Conservation (phyloP, 2,329 filamentous ascomycete genomes). For the Neonectria punicea region DNA sequence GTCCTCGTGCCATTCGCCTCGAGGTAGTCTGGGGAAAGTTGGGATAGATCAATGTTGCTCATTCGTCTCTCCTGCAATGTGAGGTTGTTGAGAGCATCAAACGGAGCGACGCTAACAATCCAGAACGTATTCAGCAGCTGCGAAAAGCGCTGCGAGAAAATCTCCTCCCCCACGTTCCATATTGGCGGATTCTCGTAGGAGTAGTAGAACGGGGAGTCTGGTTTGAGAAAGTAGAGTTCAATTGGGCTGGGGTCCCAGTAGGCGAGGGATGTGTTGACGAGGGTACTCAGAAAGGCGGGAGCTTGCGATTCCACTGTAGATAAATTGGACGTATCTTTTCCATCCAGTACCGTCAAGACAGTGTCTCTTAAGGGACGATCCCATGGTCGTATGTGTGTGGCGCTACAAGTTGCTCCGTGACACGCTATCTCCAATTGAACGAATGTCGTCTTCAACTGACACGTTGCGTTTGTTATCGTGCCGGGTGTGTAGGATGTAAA, state of each 20-base stretch:
- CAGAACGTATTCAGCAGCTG: constrained; percentile 17
- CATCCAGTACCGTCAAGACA: no score
- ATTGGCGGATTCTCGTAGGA: neutral
- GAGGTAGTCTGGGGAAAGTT: neutral
- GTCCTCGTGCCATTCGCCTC: neutral
- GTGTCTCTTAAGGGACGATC: no score
- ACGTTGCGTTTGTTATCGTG: constrained; percentile 5
- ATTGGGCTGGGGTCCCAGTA: neutral
- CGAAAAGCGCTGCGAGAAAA: constrained; percentile 9
- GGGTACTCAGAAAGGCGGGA: neutral
- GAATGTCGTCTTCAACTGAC: constrained; percentile 1
- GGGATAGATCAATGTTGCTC: neutral
- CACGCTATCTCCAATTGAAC: constrained; percentile 16
- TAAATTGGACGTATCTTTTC: no score
- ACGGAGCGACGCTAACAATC: constrained; percentile 13
- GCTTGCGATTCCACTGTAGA: neutral
- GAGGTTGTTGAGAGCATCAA: constrained; percentile 1
- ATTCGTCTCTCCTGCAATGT: neutral
- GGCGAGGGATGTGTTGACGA: neutral
- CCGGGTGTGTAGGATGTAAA: neutral
- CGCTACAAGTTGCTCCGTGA: neutral
- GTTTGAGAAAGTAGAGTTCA: constrained; percentile 1
- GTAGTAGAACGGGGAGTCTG: constrained; percentile 14
- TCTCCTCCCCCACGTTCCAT: neutral
- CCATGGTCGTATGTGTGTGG: neutral